Evolutionary conservation across 2,329 filamentous ascomycete species (phyloP), one percentile per base, ranked within the genome.

Genomic region (Aspergillaceae sp.): DNA sequence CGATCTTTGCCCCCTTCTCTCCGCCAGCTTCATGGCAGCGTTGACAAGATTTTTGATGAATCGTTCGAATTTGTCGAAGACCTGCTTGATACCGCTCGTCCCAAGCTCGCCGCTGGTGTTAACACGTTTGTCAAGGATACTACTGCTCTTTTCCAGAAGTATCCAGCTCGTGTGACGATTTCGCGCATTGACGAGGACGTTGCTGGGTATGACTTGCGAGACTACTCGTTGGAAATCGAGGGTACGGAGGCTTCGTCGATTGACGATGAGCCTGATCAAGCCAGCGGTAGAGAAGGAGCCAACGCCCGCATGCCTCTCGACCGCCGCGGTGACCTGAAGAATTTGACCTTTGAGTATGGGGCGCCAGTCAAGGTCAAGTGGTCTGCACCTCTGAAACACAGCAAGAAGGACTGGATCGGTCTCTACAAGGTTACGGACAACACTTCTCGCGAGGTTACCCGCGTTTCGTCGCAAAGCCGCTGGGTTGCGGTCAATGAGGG

Each of bases 391-490:
- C 75, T 82, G 34, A 87, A 89, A 53, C 92, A 97, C 68, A 84
- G 83, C 69, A 89, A 86, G 63, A 86, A 84, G 58, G 92, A 98
- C 66, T 98, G 92, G 92, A 83, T 98, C 44, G 91, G 91, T 3
- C 75, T 98, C 4, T 98, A 97, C 72, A 89, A 90, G 79, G 88
- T 98, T 2, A 89, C 88, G 3, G 91, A 97, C 67, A 98, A 96
- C 61, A 79, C 82, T 5, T 92, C 87, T 5, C 81, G 91, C 36
- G 87, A 95, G 35, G 73, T 84, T 9, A 95, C 92, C 2, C 83
- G 87, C 44, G 80, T 96, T 7, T 81, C 87, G 3, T 94, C 88
- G 1, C 81, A 91, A 46, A 90, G 91, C 34, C 82, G 92, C 47
- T 98, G 92, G 92, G 75, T 88, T 32, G 86, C 90, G 1, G 90